These are phyloP conservation scores for Carpinus fangiana DNA, from an alignment of 306 rosid species.

Conservation along the genomic window DNA sequence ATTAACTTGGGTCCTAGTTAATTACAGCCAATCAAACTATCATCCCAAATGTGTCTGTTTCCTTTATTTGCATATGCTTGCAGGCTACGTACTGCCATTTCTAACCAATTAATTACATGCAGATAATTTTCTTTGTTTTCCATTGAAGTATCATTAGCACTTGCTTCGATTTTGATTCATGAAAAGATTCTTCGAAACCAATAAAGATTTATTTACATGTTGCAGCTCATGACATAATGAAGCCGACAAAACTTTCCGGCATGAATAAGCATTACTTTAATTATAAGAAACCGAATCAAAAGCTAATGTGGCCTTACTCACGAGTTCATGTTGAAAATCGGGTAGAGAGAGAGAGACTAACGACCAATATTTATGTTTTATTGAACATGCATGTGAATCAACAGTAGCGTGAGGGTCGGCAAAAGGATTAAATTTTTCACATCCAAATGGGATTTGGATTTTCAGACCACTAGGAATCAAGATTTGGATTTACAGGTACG, in stretches of 20 bases:
- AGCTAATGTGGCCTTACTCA: background rate
- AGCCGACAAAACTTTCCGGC: background rate
- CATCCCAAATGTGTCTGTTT: too few relatives aligned
- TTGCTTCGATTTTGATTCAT: background rate
- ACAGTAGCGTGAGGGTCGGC: constrained; percentile 1
- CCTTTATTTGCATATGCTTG: too few relatives aligned
- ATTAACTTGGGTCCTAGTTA: too few relatives aligned
- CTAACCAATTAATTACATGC: too few relatives aligned
- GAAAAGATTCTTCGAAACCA: background rate
- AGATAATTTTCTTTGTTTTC: too few relatives aligned
- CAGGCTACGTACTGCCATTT: too few relatives aligned
- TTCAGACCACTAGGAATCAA: background rate
- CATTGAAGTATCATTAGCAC: background rate
- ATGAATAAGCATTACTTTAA: background rate
- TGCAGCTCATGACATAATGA: background rate
- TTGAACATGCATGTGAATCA: constrained; percentile 13
- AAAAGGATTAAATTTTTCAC: background rate
- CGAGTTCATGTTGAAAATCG: background rate
- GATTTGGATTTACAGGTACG: background rate
- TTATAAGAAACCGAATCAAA: background rate
- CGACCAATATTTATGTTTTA: background rate
- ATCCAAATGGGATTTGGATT: background rate
- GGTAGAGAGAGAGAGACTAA: background rate
- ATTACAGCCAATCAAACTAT: too few relatives aligned
- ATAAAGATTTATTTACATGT: background rate